Percentiles rank a stretch among this genome's conserved stretches.
Conservation (phyloP, 148 eudicot genomes). For the Vaccinium vitisidaea region DNA sequence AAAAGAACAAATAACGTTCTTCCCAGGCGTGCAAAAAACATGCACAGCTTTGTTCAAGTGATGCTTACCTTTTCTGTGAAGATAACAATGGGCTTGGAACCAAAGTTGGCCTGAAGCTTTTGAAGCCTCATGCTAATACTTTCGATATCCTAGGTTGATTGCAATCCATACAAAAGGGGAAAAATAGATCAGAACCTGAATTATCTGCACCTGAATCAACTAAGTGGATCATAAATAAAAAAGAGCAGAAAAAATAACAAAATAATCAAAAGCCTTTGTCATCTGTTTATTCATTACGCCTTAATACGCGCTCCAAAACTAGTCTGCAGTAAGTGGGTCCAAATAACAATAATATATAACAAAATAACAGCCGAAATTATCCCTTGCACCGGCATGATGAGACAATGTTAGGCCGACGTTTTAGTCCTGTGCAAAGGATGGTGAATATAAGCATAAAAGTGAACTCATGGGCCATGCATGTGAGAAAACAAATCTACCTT, state of each 20-base stretch:
- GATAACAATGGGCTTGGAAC: constrained; percentile 53
- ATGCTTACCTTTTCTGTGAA: constrained; percentile 83
- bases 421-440: background rate
- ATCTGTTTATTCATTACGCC: background rate
- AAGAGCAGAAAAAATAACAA: background rate
- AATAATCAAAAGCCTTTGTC: background rate
- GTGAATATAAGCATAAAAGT: background rate
- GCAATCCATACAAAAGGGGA: constrained; percentile 7
- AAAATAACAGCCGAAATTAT: background rate
- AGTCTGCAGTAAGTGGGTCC: background rate
- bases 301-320: background rate
- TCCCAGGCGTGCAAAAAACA: background rate
- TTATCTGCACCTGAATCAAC: constrained; percentile 9
- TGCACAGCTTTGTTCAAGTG: constrained; percentile 11
- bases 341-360: background rate
- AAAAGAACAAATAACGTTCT: background rate
- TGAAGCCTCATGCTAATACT: constrained; percentile 48
- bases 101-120: constrained; percentile 43
- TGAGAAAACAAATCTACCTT: constrained; percentile 41
- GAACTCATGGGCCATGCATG: background rate
- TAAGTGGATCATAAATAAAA: background rate
- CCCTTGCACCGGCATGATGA: background rate
- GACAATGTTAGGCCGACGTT: background rate
- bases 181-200: constrained; percentile 13
- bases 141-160: constrained; percentile 51